Evolutionary conservation across 2,329 filamentous ascomycete genomes (phyloP).

Genomic region (Penicillium freii): DNA sequence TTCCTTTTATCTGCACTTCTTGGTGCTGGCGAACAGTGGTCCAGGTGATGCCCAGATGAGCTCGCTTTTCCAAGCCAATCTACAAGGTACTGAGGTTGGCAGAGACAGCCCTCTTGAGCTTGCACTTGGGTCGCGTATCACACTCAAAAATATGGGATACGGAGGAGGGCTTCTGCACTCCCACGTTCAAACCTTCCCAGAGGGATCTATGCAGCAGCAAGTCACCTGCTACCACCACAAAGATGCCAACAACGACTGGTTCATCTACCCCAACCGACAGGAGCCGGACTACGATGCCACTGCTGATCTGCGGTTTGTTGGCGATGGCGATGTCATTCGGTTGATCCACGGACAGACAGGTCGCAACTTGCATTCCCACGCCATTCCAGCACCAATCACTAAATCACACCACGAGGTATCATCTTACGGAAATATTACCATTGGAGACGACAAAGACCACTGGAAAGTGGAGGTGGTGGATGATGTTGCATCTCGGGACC

Average conservation of each 20-base stretch:
- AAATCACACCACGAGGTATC: conserved; percentile 93
- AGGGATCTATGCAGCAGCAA: conserved; percentile 91
- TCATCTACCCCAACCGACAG: conserved; percentile 89
- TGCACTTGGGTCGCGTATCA: conserved; percentile 82
- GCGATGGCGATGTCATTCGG: conserved; percentile 74
- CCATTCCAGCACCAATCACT: conserved; percentile 81
- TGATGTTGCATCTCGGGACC: conserved; percentile 83
- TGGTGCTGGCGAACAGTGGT: conserved; percentile 87
- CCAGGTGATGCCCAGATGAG: conserved; percentile 99
- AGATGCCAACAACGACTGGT: conserved; percentile 99
- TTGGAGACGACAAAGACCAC: conserved; percentile 97
- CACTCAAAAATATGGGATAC: conserved; percentile 99
- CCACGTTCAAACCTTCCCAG: conserved; percentile 92
- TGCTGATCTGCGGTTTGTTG: conserved; percentile 70
- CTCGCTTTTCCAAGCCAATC: conserved; percentile 96
- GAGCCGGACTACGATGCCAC: conserved; percentile 71
- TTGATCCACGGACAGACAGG: conserved; percentile 93
- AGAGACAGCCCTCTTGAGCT: conserved; percentile 92
- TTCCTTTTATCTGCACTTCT: conserved; percentile 92
- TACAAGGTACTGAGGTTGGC: conserved; percentile 88
- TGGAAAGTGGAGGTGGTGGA: conserved; percentile 91
- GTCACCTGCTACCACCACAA: conserved; percentile 99
- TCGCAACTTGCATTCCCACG: conserved; percentile 93
- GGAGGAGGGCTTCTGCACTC: conserved; percentile 94
- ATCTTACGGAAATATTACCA: conserved; percentile 88